These are phyloP conservation scores for Nannochloris sp. DNA, from an alignment of 139 green algal genomes.

Conservation along the genomic window DNA sequence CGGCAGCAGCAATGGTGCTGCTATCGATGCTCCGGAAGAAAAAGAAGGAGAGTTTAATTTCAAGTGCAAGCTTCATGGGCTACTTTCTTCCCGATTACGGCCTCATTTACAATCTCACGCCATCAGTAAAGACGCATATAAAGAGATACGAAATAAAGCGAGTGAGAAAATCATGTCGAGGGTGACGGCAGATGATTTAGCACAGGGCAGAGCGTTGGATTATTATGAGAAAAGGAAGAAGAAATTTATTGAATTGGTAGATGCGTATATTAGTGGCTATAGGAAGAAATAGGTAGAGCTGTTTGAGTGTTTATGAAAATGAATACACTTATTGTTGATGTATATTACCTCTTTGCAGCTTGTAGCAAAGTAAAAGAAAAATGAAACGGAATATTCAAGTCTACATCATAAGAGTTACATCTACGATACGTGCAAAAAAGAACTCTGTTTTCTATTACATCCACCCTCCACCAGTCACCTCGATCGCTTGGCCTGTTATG, in stretches of 20 bases:
- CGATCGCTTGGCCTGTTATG: conserved; percentile 45
- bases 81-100: conserved; percentile 14
- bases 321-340: too few relatives aligned
- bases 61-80: not conserved
- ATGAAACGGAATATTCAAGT: not conserved
- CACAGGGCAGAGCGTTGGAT: not conserved
- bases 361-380: not conserved
- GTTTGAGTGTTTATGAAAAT: too few relatives aligned
- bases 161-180: conserved; percentile 1
- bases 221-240: conserved; percentile 1
- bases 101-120: conserved; percentile 19
- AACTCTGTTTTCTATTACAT: not conserved
- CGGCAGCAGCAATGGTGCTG: not conserved
- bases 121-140: conserved; percentile 46
- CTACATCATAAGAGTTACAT: too few relatives aligned
- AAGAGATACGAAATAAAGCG: conserved; percentile 31
- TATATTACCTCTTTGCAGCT: too few relatives aligned
- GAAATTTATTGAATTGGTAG: conserved; percentile 24
- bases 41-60: too few relatives aligned
- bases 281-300: too few relatives aligned
- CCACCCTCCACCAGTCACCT: conserved; percentile 34
- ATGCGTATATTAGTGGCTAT: conserved; percentile 20
- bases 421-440: too few relatives aligned
- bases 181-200: not conserved
- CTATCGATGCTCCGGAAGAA: not conserved